These are phyloP conservation scores for Lasiodiplodia sp. DNA, from an alignment of 2,329 filamentous ascomycete genomes.

Conservation along the genomic window DNA sequence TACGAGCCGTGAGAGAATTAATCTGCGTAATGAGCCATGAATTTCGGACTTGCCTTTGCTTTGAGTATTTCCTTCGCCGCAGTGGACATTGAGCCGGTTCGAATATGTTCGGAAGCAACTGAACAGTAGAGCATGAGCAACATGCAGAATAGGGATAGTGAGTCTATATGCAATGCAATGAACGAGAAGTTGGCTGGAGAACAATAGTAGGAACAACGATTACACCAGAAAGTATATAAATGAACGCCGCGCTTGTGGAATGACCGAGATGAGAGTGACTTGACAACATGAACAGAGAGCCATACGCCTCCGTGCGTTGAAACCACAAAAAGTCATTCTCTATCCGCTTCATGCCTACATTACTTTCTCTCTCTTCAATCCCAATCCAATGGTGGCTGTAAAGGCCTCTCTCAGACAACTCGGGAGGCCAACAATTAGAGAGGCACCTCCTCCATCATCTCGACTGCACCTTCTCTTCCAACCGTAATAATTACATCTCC, in stretches of 20 bases:
- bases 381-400: background rate
- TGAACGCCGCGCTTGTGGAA: background rate
- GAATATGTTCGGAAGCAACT: too few relatives aligned
- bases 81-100: too few relatives aligned
- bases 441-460: constrained; percentile 75
- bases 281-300: background rate
- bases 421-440: constrained; percentile 50
- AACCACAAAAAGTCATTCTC: background rate
- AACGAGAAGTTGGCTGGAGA: too few relatives aligned
- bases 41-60: too few relatives aligned
- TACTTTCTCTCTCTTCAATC: background rate
- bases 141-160: too few relatives aligned
- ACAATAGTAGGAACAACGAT: too few relatives aligned
- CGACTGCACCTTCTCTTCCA: constrained; percentile 67
- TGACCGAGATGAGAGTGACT: background rate
- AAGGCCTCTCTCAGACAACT: background rate
- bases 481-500: constrained; percentile 77
- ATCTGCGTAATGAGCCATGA: too few relatives aligned
- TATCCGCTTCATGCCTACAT: background rate
- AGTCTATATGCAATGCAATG: too few relatives aligned
- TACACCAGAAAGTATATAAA: too few relatives aligned
- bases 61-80: too few relatives aligned
- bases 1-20: too few relatives aligned
- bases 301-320: background rate
- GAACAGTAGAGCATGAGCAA: too few relatives aligned